These are phyloP conservation scores for Fusarium marasasianum DNA, from an alignment of 2,329 filamentous ascomycete genomes.

Conservation along the genomic window DNA sequence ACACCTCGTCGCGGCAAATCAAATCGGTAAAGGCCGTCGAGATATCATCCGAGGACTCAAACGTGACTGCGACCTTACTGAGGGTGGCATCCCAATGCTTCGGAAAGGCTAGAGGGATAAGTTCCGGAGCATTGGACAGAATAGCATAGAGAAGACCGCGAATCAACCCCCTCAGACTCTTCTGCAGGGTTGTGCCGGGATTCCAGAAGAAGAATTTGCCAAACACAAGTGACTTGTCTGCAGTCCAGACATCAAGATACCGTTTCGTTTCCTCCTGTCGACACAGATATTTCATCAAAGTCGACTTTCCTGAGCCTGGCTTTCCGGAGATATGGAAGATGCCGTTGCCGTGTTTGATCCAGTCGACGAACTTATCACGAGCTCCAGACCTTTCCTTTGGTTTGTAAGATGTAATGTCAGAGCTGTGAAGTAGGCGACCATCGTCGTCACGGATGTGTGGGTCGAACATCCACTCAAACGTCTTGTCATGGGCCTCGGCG, in stretches of 20 bases:
- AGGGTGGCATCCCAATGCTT: neutral
- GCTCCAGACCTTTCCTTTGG: accelerated
- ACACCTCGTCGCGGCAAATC: accelerated
- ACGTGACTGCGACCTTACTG: neutral
- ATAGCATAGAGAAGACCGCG: neutral
- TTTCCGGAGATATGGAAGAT: neutral
- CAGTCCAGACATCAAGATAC: neutral
- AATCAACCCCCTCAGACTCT: neutral
- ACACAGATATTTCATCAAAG: neutral
- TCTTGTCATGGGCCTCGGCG: neutral
- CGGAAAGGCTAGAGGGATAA: neutral
- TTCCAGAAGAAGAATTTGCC: neutral
- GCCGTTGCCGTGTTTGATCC: neutral
- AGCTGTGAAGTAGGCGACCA: too few relatives aligned
- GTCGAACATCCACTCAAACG: neutral
- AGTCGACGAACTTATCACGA: accelerated
- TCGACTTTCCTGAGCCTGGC: neutral
- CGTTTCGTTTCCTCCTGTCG: accelerated
- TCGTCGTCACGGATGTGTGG: accelerated
- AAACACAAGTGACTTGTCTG: accelerated
- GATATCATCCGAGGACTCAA: neutral
- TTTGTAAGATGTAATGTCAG: neutral
- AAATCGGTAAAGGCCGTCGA: neutral
- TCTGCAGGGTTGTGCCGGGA: neutral
- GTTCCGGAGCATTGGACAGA: neutral